Percentiles rank a stretch among this genome's conserved stretches.
Conservation (phyloP, 1,139 yeast species). For the Suhomyces atakaporum region DNA sequence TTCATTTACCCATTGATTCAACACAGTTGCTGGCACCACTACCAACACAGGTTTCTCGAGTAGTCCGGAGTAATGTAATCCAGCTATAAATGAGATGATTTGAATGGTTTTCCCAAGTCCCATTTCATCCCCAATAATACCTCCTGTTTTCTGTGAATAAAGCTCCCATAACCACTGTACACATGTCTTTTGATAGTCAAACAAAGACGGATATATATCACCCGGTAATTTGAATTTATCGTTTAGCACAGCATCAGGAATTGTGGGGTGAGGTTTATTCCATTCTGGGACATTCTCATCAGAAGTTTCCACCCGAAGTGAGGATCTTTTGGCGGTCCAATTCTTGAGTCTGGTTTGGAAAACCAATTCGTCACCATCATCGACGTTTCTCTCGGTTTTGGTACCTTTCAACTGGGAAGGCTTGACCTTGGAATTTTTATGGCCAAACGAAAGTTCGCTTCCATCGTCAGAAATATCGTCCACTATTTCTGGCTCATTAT, state of each 20-base stretch:
- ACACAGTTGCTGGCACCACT: conserved; percentile 95
- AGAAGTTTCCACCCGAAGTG: conserved; percentile 20
- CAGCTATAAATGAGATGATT: conserved; percentile 85
- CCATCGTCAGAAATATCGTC: conserved; percentile 2
- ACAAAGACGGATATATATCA: conserved; percentile 80
- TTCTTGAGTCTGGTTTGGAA: conserved; percentile 58
- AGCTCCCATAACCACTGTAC: conserved; percentile 83
- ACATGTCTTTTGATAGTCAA: conserved; percentile 93
- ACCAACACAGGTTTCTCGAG: conserved; percentile 77
- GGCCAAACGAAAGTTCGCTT: conserved; percentile 1
- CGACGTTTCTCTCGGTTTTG: conserved; percentile 40
- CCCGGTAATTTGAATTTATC: conserved; percentile 80
- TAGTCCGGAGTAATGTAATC: conserved; percentile 78
- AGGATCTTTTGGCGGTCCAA: conserved; percentile 59
- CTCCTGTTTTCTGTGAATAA: conserved; percentile 85
- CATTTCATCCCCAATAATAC: conserved; percentile 97
- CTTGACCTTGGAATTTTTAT: background rate
- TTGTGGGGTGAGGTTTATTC: conserved; percentile 73
- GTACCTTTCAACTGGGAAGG: conserved; percentile 1
- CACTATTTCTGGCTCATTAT: conserved; percentile 2
- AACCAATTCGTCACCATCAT: conserved; percentile 74
- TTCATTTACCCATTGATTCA: conserved; percentile 95
- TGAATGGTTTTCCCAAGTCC: conserved; percentile 96
- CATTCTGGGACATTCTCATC: conserved; percentile 50
- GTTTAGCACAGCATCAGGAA: conserved; percentile 73